Evolutionary conservation across 2,329 filamentous ascomycete genomes (phyloP).

Genomic region (Furcasterigmium sp.): DNA sequence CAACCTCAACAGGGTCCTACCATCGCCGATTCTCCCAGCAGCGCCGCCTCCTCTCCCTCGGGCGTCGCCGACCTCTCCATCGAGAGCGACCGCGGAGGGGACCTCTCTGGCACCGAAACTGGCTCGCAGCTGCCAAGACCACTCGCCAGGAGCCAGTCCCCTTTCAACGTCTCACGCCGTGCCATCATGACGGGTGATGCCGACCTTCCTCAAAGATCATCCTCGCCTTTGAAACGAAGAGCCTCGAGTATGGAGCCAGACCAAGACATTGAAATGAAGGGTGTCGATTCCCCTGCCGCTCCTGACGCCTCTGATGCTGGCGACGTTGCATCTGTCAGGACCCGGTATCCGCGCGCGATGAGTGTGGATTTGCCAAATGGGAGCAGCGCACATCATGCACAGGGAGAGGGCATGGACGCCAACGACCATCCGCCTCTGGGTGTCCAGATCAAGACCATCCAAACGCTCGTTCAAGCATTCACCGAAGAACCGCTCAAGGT

Average conservation of each 20-base stretch:
- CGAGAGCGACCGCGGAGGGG: conserved; percentile 48
- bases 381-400: conserved; percentile 4
- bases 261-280: conserved; percentile 29
- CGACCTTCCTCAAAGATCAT: conserved; percentile 54
- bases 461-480: conserved; percentile 50
- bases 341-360: conserved; percentile 30
- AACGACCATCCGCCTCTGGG: conserved; percentile 27
- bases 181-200: conserved; percentile 56
- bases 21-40: conserved; percentile 45
- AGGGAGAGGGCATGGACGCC: background rate
- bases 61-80: conserved; percentile 53
- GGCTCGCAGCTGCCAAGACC: conserved; percentile 25
- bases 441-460: conserved; percentile 69
- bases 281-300: conserved; percentile 17
- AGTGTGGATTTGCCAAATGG: conserved; percentile 31
- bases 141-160: conserved; percentile 43
- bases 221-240: conserved; percentile 59
- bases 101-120: conserved; percentile 33
- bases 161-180: conserved; percentile 44
- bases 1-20: conserved; percentile 35
- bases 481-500: conserved; percentile 54
- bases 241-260: conserved; percentile 58
- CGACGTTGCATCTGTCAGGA: conserved; percentile 4
- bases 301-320: conserved; percentile 3
- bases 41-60: conserved; percentile 53